Evolutionary conservation across 192 early-diverging fungal species (phyloP), one percentile per base, ranked within the genome.

Genomic region (Dimargaris verticillata): DNA sequence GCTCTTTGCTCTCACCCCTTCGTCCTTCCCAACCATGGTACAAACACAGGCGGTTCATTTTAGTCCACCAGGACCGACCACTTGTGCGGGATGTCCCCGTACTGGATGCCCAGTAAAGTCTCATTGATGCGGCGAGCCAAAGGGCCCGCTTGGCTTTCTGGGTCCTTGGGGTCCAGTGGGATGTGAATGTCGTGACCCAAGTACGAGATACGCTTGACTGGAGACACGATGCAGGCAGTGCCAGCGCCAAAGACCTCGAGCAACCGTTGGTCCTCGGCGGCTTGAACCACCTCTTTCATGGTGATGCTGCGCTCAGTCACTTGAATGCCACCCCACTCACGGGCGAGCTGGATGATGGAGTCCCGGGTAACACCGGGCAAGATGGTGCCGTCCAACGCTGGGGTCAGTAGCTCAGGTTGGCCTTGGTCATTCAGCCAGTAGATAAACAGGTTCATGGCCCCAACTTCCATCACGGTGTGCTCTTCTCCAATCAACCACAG

Each of bases 401-500:
- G 94, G 13, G 94, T 97, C 11, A 89, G 71, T 47, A 97, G 79
- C 77, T 97, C 92, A 14, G 44, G 72, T 66, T 92, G 82, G 53
- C 88, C 89, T 44, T 81, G 48, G 53, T 86, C 83, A 74, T 89
- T 92, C 65, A 79, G 86, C 87, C 86, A 89, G 73, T 75, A 78
- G 38, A 88, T 79, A 76, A 97, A 97, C 68, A 88, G 83, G 79
- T 97, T 97, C 91, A 95, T 95, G 29, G 94, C 92, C 38, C 94
- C 94, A 43, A 96, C 93, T 74, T 97, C 94, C 53, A 91, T 97
- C 53, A 97, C 72, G 66, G 85, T 74, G 64, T 88, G 76, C 20
- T 95, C 76, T 22, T 77, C 61, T 62, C 94, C 94, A 74, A 93
- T 93, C 24, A 93, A 73, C 94, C 94, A 97, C 67, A 97, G 76